phyloP scores from a whole-genome alignment of 148 eudicot genomes.

The Nepenthes gracilis region DNA sequence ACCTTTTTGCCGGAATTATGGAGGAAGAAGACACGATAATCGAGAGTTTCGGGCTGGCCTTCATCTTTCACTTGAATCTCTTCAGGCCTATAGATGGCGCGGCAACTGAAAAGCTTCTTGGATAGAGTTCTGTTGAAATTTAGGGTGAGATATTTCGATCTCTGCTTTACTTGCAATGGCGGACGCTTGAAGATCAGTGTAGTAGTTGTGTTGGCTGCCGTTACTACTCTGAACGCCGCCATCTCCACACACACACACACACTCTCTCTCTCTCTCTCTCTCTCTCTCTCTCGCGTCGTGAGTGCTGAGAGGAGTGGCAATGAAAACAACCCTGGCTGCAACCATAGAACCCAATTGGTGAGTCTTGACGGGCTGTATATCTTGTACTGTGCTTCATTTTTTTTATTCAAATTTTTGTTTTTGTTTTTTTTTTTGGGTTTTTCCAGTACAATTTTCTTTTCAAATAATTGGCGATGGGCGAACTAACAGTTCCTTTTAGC shows the following conservation, averaged over 20 bases:
- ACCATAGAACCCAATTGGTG: too few relatives aligned
- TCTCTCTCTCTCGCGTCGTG: too few relatives aligned
- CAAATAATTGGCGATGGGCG: too few relatives aligned
- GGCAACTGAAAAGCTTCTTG: conserved; percentile 45
- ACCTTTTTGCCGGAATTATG: conserved; percentile 78
- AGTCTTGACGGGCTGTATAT: too few relatives aligned
- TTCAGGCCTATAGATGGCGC: conserved; percentile 48
- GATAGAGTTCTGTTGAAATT: conserved; percentile 27
- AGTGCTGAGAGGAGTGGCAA: too few relatives aligned
- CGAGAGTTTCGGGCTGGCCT: conserved; percentile 72
- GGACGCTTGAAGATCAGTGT: conserved; percentile 33
- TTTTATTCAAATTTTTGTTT: too few relatives aligned
- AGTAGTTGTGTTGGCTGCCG: conserved; percentile 28
- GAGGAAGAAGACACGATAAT: conserved; percentile 65
- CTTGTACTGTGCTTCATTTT: too few relatives aligned
- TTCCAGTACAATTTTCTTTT: too few relatives aligned
- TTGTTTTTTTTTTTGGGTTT: too few relatives aligned
- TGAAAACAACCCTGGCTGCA: too few relatives aligned
- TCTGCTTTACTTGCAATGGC: conserved; percentile 12
- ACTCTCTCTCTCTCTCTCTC: too few relatives aligned
- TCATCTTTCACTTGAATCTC: conserved; percentile 30
- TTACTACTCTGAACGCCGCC: conserved; percentile 54
- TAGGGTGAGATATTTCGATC: conserved; percentile 14
- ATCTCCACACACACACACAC: conserved; percentile 4
- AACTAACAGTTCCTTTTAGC: too few relatives aligned